phyloP scores from a whole-genome alignment of 2,329 filamentous ascomycete species.

The Daldinia eschscholtzii region DNA sequence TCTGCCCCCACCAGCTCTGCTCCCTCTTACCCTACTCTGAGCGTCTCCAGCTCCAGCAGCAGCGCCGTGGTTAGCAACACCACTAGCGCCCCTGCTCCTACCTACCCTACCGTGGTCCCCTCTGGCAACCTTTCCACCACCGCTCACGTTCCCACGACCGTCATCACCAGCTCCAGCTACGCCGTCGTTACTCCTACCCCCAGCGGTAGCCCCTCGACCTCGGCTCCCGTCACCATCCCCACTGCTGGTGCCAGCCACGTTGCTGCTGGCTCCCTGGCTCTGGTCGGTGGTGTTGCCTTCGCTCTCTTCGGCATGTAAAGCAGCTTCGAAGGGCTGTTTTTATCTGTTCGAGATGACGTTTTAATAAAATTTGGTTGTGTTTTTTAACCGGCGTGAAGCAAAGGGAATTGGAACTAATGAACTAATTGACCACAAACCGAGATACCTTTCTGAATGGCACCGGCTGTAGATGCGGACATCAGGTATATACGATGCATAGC shows the following conservation, averaged over 20 bases:
- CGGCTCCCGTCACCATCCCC: constrained; percentile 41
- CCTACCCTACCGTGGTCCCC: constrained; percentile 38
- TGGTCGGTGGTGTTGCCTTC: constrained; percentile 57
- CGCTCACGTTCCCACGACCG: constrained; percentile 37
- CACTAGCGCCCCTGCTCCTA: constrained; percentile 24
- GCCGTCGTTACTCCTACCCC: constrained; percentile 41
- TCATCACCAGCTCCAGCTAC: constrained; percentile 44
- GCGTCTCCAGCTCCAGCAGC: constrained; percentile 13
- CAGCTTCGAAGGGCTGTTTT: constrained; percentile 11
- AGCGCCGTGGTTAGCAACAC: constrained; percentile 14
- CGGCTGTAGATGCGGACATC: constrained; percentile 12
- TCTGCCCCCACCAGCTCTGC: constrained; percentile 2
- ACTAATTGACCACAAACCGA: constrained; percentile 22
- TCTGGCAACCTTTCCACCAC: constrained; percentile 43
- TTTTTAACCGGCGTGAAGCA: constrained; percentile 3
- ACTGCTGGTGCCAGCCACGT: constrained; percentile 52
- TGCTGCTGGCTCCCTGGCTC: constrained; percentile 56
- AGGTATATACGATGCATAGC: constrained; percentile 20
- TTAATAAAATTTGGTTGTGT: constrained; percentile 11
- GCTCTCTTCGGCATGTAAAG: constrained; percentile 60
- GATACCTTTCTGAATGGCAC: constrained; percentile 17
- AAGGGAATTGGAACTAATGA: constrained; percentile 33
- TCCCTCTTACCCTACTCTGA: constrained; percentile 23
- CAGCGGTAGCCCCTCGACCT: constrained; percentile 37
- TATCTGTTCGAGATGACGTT: constrained; percentile 6